Evolutionary conservation across 495 filamentous ascomycete species (phyloP), one percentile per base, ranked within the genome.

Genomic region (Aspergillus leporis): DNA sequence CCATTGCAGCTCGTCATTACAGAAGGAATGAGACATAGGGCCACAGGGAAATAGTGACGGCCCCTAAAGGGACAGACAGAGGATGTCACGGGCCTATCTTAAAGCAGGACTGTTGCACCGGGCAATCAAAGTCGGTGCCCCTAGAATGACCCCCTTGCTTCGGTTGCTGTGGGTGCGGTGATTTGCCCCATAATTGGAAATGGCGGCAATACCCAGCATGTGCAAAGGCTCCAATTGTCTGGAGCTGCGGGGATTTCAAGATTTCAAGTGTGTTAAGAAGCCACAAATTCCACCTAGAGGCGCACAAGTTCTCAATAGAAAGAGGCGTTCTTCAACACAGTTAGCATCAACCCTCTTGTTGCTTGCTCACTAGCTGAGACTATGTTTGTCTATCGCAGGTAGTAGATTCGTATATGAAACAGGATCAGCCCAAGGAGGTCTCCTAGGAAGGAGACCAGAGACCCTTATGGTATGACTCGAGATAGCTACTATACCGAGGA

Each of bases 141-240:
- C 62, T 65, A 59, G 64, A 50, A 21, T 58, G 54, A 31, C 28
- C 59, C 67, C 67, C 67, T 70, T 70, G 67, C 67, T 50, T 67
- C 23, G 55, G 62, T 64, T 64, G 62, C 60, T 65, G 62, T 61
- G 54, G 63, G 58, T 51, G 57, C 53, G 53, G 23, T 30, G 28
- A 32, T 48, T 60, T 31, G 50, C 59, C 32, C 59, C 64, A 66
- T 69, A 34, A 31, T 61, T 62, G 43, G 55, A 30, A 41, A 55
- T 36, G 56, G 57, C 48, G 32, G 46, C 56, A 59, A 61, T 52
- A 51, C 52, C 41, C 50, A 61, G 52, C 62, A 65, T 62, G 61
- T 66, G 67, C 58, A 28, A 49, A 38, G 38, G 50, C 56, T 51
- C 58, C 53, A 62, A 53, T 53, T 30, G 52, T 7, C 13, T 56